Percentiles rank a stretch among this genome's conserved stretches.
phyloP scores from a whole-genome alignment of 1,139 yeast genomes.

The Candida sp. region DNA sequence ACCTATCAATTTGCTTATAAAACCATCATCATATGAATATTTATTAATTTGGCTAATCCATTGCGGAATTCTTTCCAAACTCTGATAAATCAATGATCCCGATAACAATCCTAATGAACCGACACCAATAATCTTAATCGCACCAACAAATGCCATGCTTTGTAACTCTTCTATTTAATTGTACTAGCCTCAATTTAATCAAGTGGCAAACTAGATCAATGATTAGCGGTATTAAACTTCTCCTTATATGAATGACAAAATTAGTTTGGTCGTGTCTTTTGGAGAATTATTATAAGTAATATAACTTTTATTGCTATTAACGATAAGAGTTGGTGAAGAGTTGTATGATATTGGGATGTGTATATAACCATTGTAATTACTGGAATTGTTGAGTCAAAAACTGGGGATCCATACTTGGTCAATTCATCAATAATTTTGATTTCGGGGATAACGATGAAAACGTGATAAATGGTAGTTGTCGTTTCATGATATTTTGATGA shows the following conservation, averaged over 20 bases:
- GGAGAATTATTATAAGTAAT: too few species aligned
- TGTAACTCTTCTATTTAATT: too few species aligned
- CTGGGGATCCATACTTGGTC: too few species aligned
- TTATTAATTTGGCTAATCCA: slow-evolving; percentile 26
- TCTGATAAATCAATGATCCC: slow-evolving; percentile 36
- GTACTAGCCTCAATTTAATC: neutral
- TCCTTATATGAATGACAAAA: neutral
- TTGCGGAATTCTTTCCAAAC: slow-evolving; percentile 31
- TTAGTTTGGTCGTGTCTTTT: neutral
- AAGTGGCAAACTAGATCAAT: neutral
- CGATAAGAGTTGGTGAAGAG: too few species aligned
- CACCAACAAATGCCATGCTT: slow-evolving; percentile 50
- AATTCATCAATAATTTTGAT: too few species aligned
- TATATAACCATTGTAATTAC: too few species aligned
- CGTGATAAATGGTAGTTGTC: too few species aligned
- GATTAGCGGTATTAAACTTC: neutral
- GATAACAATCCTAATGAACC: slow-evolving; percentile 51
- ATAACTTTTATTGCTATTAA: too few species aligned
- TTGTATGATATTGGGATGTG: too few species aligned
- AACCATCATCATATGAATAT: neutral
- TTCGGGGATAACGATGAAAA: too few species aligned
- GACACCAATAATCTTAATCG: slow-evolving; percentile 49
- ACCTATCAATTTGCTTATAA: slow-evolving; percentile 1
- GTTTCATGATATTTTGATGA: too few species aligned
- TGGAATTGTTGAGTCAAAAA: too few species aligned